Evolutionary conservation across 192 early-diverging fungal genomes (phyloP), one percentile per base, ranked within the genome.

Genomic region (Podila clonocystis): DNA sequence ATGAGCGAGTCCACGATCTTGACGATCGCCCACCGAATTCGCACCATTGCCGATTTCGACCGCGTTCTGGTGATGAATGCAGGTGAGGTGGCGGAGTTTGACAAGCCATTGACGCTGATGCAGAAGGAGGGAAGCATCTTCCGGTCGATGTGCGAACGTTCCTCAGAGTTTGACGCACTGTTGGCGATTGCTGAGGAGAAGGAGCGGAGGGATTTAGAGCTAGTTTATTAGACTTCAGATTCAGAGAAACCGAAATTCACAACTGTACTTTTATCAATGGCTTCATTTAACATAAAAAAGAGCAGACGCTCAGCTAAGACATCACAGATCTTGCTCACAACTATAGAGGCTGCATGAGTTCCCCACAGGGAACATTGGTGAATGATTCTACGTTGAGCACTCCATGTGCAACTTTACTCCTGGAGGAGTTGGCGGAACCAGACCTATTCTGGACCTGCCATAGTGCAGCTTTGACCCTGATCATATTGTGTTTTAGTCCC

Each of bases 1-100:
- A 94, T 96, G 85, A 83, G 82, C 26, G 79, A 90, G 28, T 86
- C 89, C 17, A 97, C 96, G 1, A 70, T 98, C 28, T 67, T 98
- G 36, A 91, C 90, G 57, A 95, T 98, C 75, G 97, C 97, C 4
- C 97, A 98, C 72, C 89, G 95, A 17, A 63, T 96, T 58, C 85
- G 89, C 63, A 96, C 95, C 0, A 90, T 97, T 38, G 91, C 91
- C 7, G 92, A 92, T 72, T 93, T 90, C 66, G 90, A 93, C 68
- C 83, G 83, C 5, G 84, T 93, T 11, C 70, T 89, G 63, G 90
- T 93, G 5, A 66, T 95, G 73, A 93, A 94, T 72, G 86, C 87
- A 29, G 97, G 97, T 12, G 68, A 84, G 26, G 73, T 97, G 5
- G 89, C 89, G 9, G 97, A 98, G 72, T 95, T 89, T 88, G 97